Conservation (phyloP, 768 basidiomycete species). For the Suillus occidentalis region DNA sequence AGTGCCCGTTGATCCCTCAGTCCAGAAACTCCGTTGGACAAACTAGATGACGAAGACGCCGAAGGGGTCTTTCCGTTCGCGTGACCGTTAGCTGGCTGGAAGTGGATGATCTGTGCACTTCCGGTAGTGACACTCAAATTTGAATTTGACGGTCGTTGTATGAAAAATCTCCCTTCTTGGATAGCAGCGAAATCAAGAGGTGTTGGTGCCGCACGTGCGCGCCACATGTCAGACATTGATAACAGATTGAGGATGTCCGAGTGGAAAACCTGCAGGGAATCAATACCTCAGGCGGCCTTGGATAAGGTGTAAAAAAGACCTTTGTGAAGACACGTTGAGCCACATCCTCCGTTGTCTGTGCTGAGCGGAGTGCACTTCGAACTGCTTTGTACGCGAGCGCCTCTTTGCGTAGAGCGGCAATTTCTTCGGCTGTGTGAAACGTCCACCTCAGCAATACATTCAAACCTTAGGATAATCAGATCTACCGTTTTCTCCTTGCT, state of each 20-base stretch:
- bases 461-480: constrained; percentile 14
- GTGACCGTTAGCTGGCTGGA: constrained; percentile 26
- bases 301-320: constrained; percentile 40
- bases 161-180: constrained; percentile 57
- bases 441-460: neutral
- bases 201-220: constrained; percentile 78
- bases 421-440: constrained; percentile 70
- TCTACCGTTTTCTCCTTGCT: constrained; percentile 89
- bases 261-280: constrained; percentile 70
- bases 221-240: constrained; percentile 98
- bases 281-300: neutral
- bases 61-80: constrained; percentile 15
- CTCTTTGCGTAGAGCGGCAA: constrained; percentile 86
- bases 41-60: constrained; percentile 14
- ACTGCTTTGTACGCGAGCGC: constrained; percentile 86
- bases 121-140: constrained; percentile 21
- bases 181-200: constrained; percentile 84
- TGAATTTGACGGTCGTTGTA: constrained; percentile 31
- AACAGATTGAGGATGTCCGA: constrained; percentile 86
- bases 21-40: constrained; percentile 23
- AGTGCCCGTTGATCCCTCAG: constrained; percentile 84
- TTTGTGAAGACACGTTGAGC: constrained; percentile 82
- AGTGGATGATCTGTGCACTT: neutral
- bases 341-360: constrained; percentile 42
- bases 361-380: constrained; percentile 60